Percentiles rank a stretch among this genome's conserved stretches.
Conservation (phyloP, 1,284 basidiomycete species). For the Xerocomus nothofagi region DNA sequence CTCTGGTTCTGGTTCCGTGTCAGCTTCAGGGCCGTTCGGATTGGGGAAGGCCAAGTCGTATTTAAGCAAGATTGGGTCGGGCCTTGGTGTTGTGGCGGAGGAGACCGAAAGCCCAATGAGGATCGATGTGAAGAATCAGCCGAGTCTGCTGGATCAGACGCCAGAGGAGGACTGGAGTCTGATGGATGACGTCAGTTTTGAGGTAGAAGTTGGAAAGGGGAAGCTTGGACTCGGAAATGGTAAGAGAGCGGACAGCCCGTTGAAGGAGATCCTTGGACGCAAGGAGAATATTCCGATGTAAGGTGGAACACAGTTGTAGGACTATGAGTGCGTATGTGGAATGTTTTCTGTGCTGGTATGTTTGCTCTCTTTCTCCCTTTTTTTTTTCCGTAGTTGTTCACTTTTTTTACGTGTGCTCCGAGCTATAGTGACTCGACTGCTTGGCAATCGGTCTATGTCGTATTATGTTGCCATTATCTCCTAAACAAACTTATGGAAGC, state of each 20-base stretch:
- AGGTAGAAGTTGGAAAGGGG: constrained; percentile 32
- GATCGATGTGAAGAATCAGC: constrained; percentile 45
- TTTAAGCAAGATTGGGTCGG: constrained; percentile 36
- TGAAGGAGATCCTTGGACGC: constrained; percentile 25
- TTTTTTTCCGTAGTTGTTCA: not conserved
- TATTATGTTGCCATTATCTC: constrained; percentile 8
- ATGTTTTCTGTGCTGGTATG: constrained; percentile 17
- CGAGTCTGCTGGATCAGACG: constrained; percentile 61
- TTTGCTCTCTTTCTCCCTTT: not conserved
- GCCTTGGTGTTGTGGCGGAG: constrained; percentile 24
- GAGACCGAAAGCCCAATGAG: constrained; percentile 50
- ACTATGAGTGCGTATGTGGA: constrained; percentile 3
- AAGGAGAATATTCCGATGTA: constrained; percentile 28
- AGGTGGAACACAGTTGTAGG: not conserved
- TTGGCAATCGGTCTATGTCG: not conserved
- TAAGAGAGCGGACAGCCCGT: constrained; percentile 9
- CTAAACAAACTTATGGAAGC: constrained; percentile 2
- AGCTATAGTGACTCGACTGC: not conserved
- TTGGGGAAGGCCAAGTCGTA: constrained; percentile 44
- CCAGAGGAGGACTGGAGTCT: constrained; percentile 57
- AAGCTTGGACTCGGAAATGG: constrained; percentile 5
- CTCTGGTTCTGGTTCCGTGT: constrained; percentile 1
- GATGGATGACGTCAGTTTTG: constrained; percentile 56
- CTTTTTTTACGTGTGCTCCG: not conserved
- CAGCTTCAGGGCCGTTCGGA: not conserved